Base-by-base conservation (phyloP, 805 yeast genomes). In the Saccharomycopsis fibuligera region DNA sequence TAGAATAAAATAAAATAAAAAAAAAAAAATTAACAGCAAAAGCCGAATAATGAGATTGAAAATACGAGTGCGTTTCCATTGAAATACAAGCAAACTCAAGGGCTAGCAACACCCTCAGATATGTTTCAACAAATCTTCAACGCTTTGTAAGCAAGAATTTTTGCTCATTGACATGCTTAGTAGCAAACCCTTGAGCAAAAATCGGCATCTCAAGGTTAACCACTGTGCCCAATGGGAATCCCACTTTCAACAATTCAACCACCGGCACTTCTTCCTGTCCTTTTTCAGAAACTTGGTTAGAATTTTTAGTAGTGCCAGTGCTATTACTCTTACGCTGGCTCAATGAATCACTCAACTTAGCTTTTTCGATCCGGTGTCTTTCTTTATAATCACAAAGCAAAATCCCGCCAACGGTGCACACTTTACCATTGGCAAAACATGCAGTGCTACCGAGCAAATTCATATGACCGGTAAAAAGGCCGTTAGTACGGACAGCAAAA, bases 131-230 rank as follows among this genome's bases (percentile, higher is more conserved):
- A n/a, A n/a, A n/a, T n/a, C n/a, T n/a, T n/a, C n/a, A n/a, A n/a
- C n/a, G n/a, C n/a, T n/a, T n/a, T n/a, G n/a, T 16, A 6, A 33
- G n/a, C 19, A 33, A n/a, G 17, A 37, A 21, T n/a, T 37, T 37
- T 23, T 14, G 6, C 41, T 37, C 41, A 9, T 19, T 21, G 12
- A 8, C 19, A 19, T 29, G 35, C 24, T 27, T 3, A 43, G 30
- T 43, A n/a, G 8, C 10, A 16, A 10, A 43, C 8, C 40, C n/a
- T 24, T 46, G 49, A 2, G 44, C 49, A 31, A 48, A 48, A 4
- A 44, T 45, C 2, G 51, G 51, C 36, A 48, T 16, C 27, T 48
- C 51, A 14, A 35, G 31, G 17, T 22, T 44, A 16, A 46, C 22
- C 2, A 46, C 16, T 9, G 27, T n/a, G n/a, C 42, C 49, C 2